Conservation (phyloP, 768 basidiomycete genomes). For the Favolaschia claudopus region DNA sequence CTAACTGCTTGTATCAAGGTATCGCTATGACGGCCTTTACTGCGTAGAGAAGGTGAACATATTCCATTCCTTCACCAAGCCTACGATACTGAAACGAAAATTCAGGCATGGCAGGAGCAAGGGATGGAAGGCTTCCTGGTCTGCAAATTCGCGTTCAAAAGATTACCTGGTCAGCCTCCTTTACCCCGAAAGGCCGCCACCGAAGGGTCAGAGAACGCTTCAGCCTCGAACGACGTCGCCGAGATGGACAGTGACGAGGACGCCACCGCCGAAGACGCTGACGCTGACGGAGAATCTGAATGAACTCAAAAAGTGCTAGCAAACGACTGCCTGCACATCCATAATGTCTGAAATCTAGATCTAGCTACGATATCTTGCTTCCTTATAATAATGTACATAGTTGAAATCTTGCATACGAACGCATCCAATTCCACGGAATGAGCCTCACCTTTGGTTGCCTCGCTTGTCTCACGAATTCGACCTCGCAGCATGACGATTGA, state of each 20-base stretch:
- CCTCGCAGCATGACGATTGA: neutral
- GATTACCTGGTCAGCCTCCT: slow-evolving; percentile 21
- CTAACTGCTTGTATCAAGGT: slow-evolving; percentile 50
- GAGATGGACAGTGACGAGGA: no score
- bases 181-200: no score
- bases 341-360: no score
- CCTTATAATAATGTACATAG: no score
- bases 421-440: no score
- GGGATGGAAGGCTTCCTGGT: slow-evolving; percentile 81
- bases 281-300: slow-evolving; percentile 23
- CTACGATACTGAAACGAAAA: neutral
- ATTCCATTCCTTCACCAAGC: neutral
- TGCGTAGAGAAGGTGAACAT: slow-evolving; percentile 68
- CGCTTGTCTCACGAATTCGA: no score
- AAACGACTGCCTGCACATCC: neutral
- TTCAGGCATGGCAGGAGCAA: slow-evolving; percentile 75
- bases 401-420: no score
- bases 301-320: no score
- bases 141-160: slow-evolving; percentile 85
- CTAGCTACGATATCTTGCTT: no score
- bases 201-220: no score
- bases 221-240: no score
- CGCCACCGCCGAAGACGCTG: slow-evolving; percentile 21
- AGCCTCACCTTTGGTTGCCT: no score
- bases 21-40: slow-evolving; percentile 93